Conservation (phyloP, 495 filamentous ascomycete species). For the Hyaloscypha hepaticicola region DNA sequence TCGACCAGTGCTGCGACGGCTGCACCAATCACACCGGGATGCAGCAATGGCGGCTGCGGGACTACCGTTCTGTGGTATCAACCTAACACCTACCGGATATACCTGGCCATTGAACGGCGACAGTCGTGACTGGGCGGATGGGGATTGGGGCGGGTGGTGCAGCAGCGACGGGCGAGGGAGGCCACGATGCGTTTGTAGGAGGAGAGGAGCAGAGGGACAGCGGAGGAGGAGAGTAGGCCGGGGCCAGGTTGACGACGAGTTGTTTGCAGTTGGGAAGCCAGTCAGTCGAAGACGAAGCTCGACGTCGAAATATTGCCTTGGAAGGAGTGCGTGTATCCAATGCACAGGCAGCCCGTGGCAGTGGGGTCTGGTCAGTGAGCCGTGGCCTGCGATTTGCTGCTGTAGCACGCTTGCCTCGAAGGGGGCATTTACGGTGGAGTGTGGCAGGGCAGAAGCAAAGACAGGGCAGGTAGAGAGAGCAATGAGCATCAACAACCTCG, state of each 20-base stretch:
- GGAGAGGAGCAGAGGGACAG: not conserved
- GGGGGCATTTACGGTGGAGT: not conserved
- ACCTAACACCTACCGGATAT: too few relatives aligned
- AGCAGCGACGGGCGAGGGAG: not conserved
- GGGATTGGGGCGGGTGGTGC: not conserved
- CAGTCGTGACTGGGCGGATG: conserved; percentile 1
- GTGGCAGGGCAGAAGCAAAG: not conserved
- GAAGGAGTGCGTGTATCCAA: not conserved
- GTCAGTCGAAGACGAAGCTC: not conserved
- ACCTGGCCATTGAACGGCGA: conserved; percentile 8
- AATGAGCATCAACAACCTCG: not conserved
- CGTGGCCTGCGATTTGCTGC: not conserved
- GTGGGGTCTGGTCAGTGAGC: not conserved
- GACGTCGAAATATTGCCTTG: conserved; percentile 1
- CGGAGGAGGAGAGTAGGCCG: not conserved
- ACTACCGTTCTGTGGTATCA: conserved; percentile 12
- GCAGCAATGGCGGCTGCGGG: conserved; percentile 12
- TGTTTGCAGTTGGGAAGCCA: not conserved
- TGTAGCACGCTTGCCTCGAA: not conserved
- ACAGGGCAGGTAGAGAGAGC: not conserved
- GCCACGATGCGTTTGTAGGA: not conserved
- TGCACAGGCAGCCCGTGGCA: not conserved
- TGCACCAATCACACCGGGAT: conserved; percentile 6
- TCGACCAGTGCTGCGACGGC: not conserved
- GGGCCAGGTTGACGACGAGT: not conserved